These are phyloP conservation scores for Maudiozyma humilis DNA, from an alignment of 1,139 yeast species.

Conservation along the genomic window DNA sequence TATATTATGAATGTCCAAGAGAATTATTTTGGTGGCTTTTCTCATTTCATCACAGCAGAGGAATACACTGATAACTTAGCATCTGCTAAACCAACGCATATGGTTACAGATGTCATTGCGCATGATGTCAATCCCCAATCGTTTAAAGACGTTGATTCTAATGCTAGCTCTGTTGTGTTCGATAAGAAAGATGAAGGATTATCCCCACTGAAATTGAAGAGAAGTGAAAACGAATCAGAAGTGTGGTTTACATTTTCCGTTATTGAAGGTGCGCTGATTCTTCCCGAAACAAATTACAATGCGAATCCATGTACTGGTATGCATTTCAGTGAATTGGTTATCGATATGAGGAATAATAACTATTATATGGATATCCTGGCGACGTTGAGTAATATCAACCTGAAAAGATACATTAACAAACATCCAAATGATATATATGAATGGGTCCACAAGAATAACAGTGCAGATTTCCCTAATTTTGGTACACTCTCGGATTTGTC, in stretches of 20 bases:
- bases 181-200: background rate
- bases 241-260: conserved; percentile 65
- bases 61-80: conserved; percentile 46
- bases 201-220: conserved; percentile 30
- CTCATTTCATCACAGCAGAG: conserved; percentile 78
- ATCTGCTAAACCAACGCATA: conserved; percentile 8
- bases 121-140: conserved; percentile 1
- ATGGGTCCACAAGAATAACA: conserved; percentile 15
- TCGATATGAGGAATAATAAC: conserved; percentile 79
- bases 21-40: conserved; percentile 81
- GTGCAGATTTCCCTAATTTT: conserved; percentile 11
- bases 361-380: conserved; percentile 83
- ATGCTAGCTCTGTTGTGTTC: background rate
- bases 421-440: conserved; percentile 49
- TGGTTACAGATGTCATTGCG: conserved; percentile 4
- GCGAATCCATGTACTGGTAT: conserved; percentile 55
- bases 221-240: conserved; percentile 68
- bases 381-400: conserved; percentile 14
- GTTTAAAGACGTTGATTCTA: background rate
- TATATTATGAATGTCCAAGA: conserved; percentile 73
- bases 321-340: conserved; percentile 56
- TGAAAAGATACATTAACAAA: conserved; percentile 33
- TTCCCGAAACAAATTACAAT: conserved; percentile 70
- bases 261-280: conserved; percentile 55
- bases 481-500: conserved; percentile 39